These are phyloP conservation scores for Microglena sp. DNA, from an alignment of 139 green algal genomes.

Conservation along the genomic window DNA sequence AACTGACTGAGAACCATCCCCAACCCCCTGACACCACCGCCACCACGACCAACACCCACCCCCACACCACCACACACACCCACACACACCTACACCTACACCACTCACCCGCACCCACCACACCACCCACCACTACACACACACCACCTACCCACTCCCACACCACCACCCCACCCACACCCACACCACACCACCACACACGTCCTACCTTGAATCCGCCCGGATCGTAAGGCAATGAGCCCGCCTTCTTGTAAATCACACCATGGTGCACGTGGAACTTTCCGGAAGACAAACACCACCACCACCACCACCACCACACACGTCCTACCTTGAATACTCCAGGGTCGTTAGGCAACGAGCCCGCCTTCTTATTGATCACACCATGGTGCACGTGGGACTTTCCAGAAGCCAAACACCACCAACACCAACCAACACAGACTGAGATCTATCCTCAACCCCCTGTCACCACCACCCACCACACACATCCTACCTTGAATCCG, in stretches of 20 bases:
- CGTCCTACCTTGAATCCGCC: slow-evolving; percentile 50
- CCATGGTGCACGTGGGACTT: neutral
- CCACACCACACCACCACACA: slow-evolving; percentile 13
- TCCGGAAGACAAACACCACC: slow-evolving; percentile 5
- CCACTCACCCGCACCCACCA: too few species aligned
- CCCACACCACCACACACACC: too few species aligned
- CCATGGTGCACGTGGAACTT: slow-evolving; percentile 62
- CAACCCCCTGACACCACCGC: too few species aligned
- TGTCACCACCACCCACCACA: neutral
- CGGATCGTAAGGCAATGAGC: slow-evolving; percentile 50
- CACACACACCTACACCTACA: too few species aligned
- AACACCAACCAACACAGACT: neutral
- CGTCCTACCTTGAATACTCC: neutral
- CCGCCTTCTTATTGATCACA: neutral
- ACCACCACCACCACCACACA: neutral
- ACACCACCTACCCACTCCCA: too few species aligned
- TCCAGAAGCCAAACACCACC: neutral
- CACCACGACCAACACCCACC: too few species aligned
- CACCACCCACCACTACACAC: too few species aligned
- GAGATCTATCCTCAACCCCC: too few species aligned
- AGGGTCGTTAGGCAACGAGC: neutral
- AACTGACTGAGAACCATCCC: too few species aligned
- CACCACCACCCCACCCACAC: too few species aligned
- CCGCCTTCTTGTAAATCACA: slow-evolving; percentile 59
- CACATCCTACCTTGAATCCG: slow-evolving; percentile 33